Base-by-base conservation (phyloP, 495 filamentous ascomycete genomes). In the Penicillium bovifimosum region DNA sequence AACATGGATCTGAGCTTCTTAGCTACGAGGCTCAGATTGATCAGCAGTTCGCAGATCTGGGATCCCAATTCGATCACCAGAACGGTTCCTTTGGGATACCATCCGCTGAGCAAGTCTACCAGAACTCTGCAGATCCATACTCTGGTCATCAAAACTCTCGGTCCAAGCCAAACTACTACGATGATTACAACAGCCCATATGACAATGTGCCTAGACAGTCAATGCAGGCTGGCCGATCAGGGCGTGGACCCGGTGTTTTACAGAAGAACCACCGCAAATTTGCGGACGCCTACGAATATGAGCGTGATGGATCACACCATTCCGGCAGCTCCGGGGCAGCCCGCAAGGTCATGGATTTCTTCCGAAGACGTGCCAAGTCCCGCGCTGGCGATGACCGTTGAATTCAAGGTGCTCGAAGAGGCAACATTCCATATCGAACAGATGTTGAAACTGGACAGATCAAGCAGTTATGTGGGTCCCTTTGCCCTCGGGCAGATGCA, bases 301-400 rank as follows among this genome's bases (percentile, higher is more conserved):
- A 86, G 50, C 76, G 81, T 43, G 79, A 83, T 50, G 71, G 72
- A 33, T 72, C 84, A 7, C 79, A 85, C 48, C 83, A 90, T 65
- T 84, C 82, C 4, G 93, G 92, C 28, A 93, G 86, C 61, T 88
- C 82, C 50, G 88, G 90, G 31, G 86, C 90, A 13, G 90, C 91
- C 14, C 83, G 88, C 58, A 85, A 87, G 60, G 93, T 98, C 41
- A 98, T 98, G 93, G 93, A 96, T 70, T 93, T 96, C 69, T 98
- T 98, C 75, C 80, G 93, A 61, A 76, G 91, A 64, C 80, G 91
- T 54, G 89, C 89, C 29, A 90, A 83, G 67, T 89, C 86, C 42
- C 71, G 85, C 52, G 82, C 76, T 50, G 84, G 82, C 34, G 84
- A 86, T 35, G 76, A 77, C 36, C 70, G 71, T 48, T 76, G 66